Evolutionary conservation across 2,329 filamentous ascomycete species (phyloP).

Genomic region (Ascochyta pisi): DNA sequence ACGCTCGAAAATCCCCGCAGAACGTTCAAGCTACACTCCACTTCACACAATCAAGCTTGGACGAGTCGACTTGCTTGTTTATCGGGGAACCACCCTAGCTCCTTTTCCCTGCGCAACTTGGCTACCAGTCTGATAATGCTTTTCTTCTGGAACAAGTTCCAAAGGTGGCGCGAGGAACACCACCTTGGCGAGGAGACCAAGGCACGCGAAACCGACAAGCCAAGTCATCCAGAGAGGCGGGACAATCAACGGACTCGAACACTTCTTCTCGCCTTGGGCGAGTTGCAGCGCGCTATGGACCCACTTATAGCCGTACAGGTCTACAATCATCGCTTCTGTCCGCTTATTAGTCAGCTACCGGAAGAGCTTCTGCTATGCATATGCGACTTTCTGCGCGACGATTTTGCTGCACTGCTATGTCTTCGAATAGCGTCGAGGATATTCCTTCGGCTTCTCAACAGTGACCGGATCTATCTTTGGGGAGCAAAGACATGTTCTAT

Average conservation of each 20-base stretch:
- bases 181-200: slow-evolving; percentile 15
- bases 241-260: slow-evolving; percentile 18
- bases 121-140: slow-evolving; percentile 10
- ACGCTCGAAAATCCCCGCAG: slow-evolving; percentile 4
- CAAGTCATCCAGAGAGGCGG: slow-evolving; percentile 9
- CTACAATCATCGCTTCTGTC: slow-evolving; percentile 29
- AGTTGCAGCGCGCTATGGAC: slow-evolving; percentile 24
- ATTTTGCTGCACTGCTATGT: slow-evolving; percentile 20
- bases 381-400: slow-evolving; percentile 21
- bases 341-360: slow-evolving; percentile 22
- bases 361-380: slow-evolving; percentile 27
- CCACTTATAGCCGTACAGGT: slow-evolving; percentile 24
- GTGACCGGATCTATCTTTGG: background rate
- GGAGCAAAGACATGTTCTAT: background rate
- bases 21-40: background rate
- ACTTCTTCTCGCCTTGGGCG: slow-evolving; percentile 15
- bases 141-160: slow-evolving; percentile 14
- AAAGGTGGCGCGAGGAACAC: slow-evolving; percentile 15
- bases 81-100: slow-evolving; percentile 1
- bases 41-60: background rate
- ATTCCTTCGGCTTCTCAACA: slow-evolving; percentile 21
- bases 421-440: slow-evolving; percentile 20
- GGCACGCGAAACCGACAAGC: slow-evolving; percentile 15
- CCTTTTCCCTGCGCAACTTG: background rate
- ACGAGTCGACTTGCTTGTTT: background rate